Evolutionary conservation across 768 basidiomycete genomes (phyloP), one percentile per base, ranked within the genome.

Genomic region (Boletus pseudopeckii): DNA sequence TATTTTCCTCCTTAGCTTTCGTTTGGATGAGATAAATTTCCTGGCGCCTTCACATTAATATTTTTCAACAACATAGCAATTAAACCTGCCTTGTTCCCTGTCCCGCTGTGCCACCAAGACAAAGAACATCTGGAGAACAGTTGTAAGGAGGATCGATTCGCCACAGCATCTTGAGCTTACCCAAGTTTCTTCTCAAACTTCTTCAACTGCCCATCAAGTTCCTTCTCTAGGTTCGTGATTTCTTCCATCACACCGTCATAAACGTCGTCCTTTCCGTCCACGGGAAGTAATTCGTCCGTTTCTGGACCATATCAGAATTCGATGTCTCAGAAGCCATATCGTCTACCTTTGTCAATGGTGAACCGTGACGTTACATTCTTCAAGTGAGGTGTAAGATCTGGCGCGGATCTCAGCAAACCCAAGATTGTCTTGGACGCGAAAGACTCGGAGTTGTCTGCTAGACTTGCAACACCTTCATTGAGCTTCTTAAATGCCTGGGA

Each of bases 11-110:
- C 2, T 70, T 71, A 1, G 78, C 73, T 18, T 84, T 76, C 10
- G 85, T 86, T 73, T 95, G 88, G 17, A 98, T 77, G 8, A 94
- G 81, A 68, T 92, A 96, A 33, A 97, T 94, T 66, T 98, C 95
- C 88, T 94, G 56, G 17, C 41, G 20, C 32, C n/a, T 37, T 48
- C 50, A 33, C 46, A 20, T 59, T 14, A 55, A 37, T 30, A 51
- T 17, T 11, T 26, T 41, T 46, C 45, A 37, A 11, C 36, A 32
- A 28, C 30, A 48, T 18, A 41, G 36, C 10, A 22, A 42, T 28
- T 20, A 45, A 34, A 41, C 52, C 42, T 47, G 84, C 91, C 77
- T 96, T 96, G 47, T 85, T 90, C 6, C 95, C 94, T 46, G 78
- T 76, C 3, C 83, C 81, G 58, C 90, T 93, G 61, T 97, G 84